phyloP scores from a whole-genome alignment of 1,139 yeast species.

The Maudiozyma humilis region DNA sequence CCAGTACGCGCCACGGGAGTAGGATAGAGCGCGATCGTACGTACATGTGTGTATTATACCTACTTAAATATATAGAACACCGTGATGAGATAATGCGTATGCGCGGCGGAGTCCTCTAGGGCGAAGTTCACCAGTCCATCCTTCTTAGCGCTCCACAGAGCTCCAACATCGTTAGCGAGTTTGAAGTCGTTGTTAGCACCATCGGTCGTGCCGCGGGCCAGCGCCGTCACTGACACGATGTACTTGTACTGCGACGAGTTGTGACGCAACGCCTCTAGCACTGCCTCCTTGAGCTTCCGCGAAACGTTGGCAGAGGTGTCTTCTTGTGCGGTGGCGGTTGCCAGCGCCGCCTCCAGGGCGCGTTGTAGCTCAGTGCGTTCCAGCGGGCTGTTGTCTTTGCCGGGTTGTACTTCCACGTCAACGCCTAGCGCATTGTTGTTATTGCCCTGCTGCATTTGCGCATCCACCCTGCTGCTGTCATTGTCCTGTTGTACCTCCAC shows the following conservation, averaged over 20 bases:
- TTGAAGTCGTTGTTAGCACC: conserved; percentile 11
- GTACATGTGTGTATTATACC: neutral
- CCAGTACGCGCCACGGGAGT: conserved; percentile 2
- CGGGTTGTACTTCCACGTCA: neutral
- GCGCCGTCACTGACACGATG: conserved; percentile 7
- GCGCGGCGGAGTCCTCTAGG: conserved; percentile 8
- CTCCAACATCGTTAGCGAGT: conserved; percentile 32
- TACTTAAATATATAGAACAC: conserved; percentile 26
- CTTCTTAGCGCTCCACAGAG: conserved; percentile 34
- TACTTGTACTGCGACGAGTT: conserved; percentile 17
- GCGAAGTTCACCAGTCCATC: conserved; percentile 34
- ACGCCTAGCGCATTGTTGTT: too few relatives aligned
- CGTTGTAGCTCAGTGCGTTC: neutral
- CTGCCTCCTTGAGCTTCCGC: conserved; percentile 11
- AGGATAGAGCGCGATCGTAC: neutral
- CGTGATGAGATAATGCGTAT: conserved; percentile 18
- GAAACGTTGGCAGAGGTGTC: neutral
- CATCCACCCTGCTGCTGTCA: neutral
- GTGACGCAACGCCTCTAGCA: conserved; percentile 24
- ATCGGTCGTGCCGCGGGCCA: conserved; percentile 4
- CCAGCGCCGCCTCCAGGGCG: neutral
- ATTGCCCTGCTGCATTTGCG: too few relatives aligned
- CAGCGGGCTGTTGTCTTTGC: conserved; percentile 1
- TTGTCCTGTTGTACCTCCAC: neutral
- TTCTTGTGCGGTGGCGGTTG: neutral